Conservation (phyloP, 2,329 filamentous ascomycete species). For the Aspergillus ochraceus region DNA sequence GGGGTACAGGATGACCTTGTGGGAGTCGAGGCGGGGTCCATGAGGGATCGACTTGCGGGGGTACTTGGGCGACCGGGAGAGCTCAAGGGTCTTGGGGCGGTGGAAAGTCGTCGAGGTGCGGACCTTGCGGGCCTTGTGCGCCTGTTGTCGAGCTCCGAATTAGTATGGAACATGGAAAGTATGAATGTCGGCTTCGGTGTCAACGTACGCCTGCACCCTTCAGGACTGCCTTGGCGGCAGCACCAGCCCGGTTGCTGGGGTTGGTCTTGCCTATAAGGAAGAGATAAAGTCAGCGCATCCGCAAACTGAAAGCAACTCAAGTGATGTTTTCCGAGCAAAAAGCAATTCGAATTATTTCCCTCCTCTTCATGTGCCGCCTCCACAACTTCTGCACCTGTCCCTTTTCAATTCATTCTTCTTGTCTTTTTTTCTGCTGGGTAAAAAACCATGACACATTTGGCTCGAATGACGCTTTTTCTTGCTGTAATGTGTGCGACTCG, state of each 20-base stretch:
- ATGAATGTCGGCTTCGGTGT: background rate
- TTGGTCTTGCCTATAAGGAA: conserved; percentile 53
- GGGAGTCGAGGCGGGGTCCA: conserved; percentile 88
- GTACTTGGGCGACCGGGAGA: conserved; percentile 91
- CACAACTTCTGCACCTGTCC: background rate
- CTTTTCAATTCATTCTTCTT: background rate
- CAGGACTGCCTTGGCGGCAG: conserved; percentile 93
- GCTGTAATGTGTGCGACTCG: background rate
- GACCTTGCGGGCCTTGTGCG: conserved; percentile 91
- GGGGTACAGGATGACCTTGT: conserved; percentile 97
- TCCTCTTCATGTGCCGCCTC: background rate
- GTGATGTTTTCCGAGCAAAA: background rate
- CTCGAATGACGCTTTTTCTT: too few relatives aligned
- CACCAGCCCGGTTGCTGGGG: conserved; percentile 73
- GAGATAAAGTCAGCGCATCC: conserved; percentile 15
- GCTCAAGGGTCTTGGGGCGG: conserved; percentile 91
- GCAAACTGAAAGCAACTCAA: background rate
- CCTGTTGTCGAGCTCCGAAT: conserved; percentile 43
- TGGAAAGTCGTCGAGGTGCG: conserved; percentile 94
- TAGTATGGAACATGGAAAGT: conserved; percentile 7
- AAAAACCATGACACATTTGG: background rate
- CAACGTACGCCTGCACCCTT: conserved; percentile 92
- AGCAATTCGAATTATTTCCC: background rate
- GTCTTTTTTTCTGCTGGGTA: background rate
- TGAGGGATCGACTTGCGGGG: conserved; percentile 92